Conservation (phyloP, 495 filamentous ascomycete species). For the Monascus purpureus region DNA sequence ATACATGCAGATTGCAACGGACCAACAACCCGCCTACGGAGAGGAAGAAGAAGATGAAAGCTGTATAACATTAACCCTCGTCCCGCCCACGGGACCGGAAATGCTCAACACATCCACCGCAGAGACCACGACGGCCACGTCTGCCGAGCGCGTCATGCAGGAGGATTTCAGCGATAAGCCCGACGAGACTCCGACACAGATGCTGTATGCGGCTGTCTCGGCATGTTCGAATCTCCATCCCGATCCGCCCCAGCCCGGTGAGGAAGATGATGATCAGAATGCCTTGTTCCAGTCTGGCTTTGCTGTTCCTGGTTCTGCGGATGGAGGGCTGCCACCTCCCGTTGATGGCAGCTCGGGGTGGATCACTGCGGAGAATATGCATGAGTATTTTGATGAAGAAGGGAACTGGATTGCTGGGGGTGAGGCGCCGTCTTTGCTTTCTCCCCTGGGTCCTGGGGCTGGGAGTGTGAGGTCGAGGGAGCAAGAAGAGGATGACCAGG, state of each 20-base stretch:
- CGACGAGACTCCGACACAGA: conserved; percentile 28
- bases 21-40: conserved; percentile 31
- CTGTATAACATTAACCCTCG: conserved; percentile 58
- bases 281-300: neutral
- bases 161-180: conserved; percentile 16
- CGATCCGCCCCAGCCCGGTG: conserved; percentile 41
- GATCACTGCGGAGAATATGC: conserved; percentile 94
- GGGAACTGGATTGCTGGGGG: conserved; percentile 43
- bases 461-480: conserved; percentile 33
- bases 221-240: conserved; percentile 84
- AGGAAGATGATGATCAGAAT: conserved; percentile 24
- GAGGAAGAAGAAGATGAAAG: conserved; percentile 49
- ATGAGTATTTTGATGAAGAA: conserved; percentile 57
- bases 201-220: conserved; percentile 66
- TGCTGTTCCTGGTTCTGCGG: conserved; percentile 14
- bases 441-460: conserved; percentile 46
- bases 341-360: conserved; percentile 80
- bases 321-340: conserved; percentile 53
- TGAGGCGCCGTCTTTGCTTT: conserved; percentile 19
- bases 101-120: conserved; percentile 1
- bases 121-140: conserved; percentile 2
- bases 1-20: conserved; percentile 65
- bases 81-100: conserved; percentile 30
- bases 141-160: conserved; percentile 9
- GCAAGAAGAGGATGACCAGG: conserved; percentile 13